A percentile compares a stretch with the other conserved stretches of the same genome.
These are phyloP conservation scores for Macrocystidia cucumis DNA, from an alignment of 1,284 basidiomycete genomes.

Conservation along the genomic window DNA sequence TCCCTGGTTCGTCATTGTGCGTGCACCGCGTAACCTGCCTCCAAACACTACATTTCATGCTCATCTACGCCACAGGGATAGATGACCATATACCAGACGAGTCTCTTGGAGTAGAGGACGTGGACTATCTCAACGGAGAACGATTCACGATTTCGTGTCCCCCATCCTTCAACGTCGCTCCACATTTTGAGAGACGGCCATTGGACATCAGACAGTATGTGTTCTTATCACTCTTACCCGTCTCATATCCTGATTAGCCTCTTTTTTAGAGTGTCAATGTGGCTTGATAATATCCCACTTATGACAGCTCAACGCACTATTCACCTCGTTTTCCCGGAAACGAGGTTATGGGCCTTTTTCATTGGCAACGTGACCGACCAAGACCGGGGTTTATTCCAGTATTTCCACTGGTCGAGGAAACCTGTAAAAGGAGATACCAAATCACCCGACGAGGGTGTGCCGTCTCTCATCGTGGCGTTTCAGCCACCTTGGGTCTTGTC, in stretches of 20 bases:
- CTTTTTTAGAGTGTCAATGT: slow-evolving; percentile 15
- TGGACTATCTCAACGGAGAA: slow-evolving; percentile 31
- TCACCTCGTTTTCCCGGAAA: slow-evolving; percentile 38
- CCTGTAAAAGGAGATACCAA: slow-evolving; percentile 10
- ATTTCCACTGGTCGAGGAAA: slow-evolving; percentile 36
- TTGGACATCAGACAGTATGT: slow-evolving; percentile 32
- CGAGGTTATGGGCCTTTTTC: slow-evolving; percentile 33
- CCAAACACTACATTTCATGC: slow-evolving; percentile 1
- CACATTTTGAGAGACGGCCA: slow-evolving; percentile 17
- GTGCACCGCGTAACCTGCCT: not conserved
- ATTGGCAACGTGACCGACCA: slow-evolving; percentile 23
- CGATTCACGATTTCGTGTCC: slow-evolving; percentile 36
- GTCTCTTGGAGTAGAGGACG: slow-evolving; percentile 25
- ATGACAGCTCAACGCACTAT: slow-evolving; percentile 45
- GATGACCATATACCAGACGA: slow-evolving; percentile 26
- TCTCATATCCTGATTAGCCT: not conserved
- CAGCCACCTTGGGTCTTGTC: slow-evolving; percentile 64
- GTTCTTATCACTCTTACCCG: slow-evolving; percentile 2
- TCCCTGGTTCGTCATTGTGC: slow-evolving; percentile 29
- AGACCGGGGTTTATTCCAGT: slow-evolving; percentile 35
- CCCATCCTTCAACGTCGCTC: slow-evolving; percentile 26
- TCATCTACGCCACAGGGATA: slow-evolving; percentile 26
- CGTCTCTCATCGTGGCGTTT: slow-evolving; percentile 44
- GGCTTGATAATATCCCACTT: slow-evolving; percentile 44
- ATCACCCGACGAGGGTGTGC: slow-evolving; percentile 12